Percentiles rank a stretch among this genome's conserved stretches.
Conservation (phyloP, 192 early-diverging fungal species). For the Oehlia diaphana region DNA sequence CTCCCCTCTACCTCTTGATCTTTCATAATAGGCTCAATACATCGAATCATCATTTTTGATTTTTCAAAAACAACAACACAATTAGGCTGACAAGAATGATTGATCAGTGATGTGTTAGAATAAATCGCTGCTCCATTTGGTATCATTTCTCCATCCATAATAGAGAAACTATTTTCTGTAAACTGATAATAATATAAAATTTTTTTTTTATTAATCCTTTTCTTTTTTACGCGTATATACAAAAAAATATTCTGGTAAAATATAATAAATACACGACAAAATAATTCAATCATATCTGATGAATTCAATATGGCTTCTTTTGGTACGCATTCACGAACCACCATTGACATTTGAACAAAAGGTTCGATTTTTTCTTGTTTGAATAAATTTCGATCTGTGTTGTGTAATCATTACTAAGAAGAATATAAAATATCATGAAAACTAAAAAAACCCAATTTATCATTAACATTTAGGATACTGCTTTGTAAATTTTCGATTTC, state of each 20-base stretch:
- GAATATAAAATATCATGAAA: neutral
- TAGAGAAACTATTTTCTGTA: conserved; percentile 43
- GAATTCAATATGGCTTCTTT: conserved; percentile 20
- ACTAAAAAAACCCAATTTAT: neutral
- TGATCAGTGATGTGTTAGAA: conserved; percentile 40
- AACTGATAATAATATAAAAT: conserved; percentile 26
- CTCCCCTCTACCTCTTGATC: conserved; percentile 38
- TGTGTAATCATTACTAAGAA: neutral
- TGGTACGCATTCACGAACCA: conserved; percentile 33
- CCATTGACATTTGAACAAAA: conserved; percentile 46
- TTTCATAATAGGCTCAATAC: conserved; percentile 33
- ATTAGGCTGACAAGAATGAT: conserved; percentile 50
- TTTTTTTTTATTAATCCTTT: too few species aligned
- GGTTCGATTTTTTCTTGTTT: conserved; percentile 31
- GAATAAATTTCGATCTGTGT: conserved; percentile 34
- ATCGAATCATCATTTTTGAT: conserved; percentile 32
- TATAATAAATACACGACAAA: conserved; percentile 37
- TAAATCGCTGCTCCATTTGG: conserved; percentile 47
- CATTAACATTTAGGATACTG: conserved; percentile 17
- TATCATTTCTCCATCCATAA: conserved; percentile 43
- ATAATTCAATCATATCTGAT: conserved; percentile 39
- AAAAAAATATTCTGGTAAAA: too few species aligned
- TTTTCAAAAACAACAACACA: conserved; percentile 40
- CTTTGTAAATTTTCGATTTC: conserved; percentile 26
- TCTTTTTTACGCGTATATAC: neutral